A percentile compares a stretch with the other conserved stretches of the same genome.
These are phyloP conservation scores for Fusarium dlaminii DNA, from an alignment of 2,329 filamentous ascomycete genomes.

Conservation along the genomic window DNA sequence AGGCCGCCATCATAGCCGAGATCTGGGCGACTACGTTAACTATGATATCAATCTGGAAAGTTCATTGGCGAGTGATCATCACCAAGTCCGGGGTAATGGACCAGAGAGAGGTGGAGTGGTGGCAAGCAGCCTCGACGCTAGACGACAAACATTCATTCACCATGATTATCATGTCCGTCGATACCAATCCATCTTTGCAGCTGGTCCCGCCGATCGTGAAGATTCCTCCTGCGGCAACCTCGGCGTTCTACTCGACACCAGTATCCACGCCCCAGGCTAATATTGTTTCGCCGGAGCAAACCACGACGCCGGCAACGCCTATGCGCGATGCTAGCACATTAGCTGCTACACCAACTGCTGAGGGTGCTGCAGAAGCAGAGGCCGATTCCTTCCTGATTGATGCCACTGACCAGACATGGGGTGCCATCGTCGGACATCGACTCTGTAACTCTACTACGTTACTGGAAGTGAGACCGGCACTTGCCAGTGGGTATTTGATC, in stretches of 20 bases:
- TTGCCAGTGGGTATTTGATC: constrained; percentile 72
- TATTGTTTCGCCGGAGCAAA: constrained; percentile 70
- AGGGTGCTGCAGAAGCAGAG: constrained; percentile 54
- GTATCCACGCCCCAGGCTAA: constrained; percentile 72
- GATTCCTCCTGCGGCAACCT: constrained; percentile 55
- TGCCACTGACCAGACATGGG: constrained; percentile 79
- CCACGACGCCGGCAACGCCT: constrained; percentile 60
- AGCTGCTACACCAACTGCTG: constrained; percentile 58
- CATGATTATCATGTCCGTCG: constrained; percentile 70
- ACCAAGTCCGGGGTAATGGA: constrained; percentile 77
- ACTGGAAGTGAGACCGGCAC: constrained; percentile 64
- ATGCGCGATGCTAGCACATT: constrained; percentile 50
- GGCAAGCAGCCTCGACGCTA: constrained; percentile 62
- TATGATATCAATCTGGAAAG: constrained; percentile 74
- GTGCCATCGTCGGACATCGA: constrained; percentile 73
- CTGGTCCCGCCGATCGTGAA: constrained; percentile 66
- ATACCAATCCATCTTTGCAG: constrained; percentile 71
- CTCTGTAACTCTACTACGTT: constrained; percentile 68
- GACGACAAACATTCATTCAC: constrained; percentile 62
- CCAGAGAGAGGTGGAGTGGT: constrained; percentile 69
- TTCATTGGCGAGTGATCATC: constrained; percentile 81
- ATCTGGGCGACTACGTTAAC: constrained; percentile 82
- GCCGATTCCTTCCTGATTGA: constrained; percentile 76
- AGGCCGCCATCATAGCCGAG: constrained; percentile 71
- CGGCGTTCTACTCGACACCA: constrained; percentile 67